Base-by-base conservation (phyloP, 129 eudicot species). In the Dittrichia graveolens region DNA sequence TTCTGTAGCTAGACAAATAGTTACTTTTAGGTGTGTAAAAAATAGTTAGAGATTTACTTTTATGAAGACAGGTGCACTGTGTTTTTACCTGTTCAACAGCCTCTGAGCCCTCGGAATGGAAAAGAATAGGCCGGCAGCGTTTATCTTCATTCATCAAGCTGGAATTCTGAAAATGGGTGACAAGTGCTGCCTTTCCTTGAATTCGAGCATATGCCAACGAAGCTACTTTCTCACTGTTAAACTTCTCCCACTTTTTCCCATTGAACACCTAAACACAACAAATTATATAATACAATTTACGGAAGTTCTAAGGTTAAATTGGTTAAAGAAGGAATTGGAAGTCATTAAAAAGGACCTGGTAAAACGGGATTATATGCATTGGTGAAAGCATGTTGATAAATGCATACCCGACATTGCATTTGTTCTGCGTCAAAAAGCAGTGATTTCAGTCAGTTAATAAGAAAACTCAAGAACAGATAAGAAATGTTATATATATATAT, bases 371-470 rank as follows among this genome's bases (percentile, higher is more conserved):
- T 61, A 93, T 93, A 66, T 85, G 89, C 60, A 78, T 72, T 4
- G 98, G 98, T 44, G 95, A 84, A 71, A 84, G 64, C 98, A 93
- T 93, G 89, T 93, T 93, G 80, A 93, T 93, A 54, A 93, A 93
- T n/a, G 98, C 98, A 79, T 93, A 93, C 46, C 98, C 98, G 43
- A 93, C 96, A 64, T 93, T 93, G 82, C 98, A 93, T 76, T 90
- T 93, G 59, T 93, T 93, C 98, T 93, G 92, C 75, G 76, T 55
- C 16, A 45, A 57, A 68, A 19, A 69, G 42, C 57, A 80, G 43
- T 37, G 14, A 13, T 3, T n/a, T 54, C 34, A 7, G 24, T 64
- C 53, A 75, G 46, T 50, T 64, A 8, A 13, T 13, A 18, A 11
- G 18, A 24, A 54, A 39, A 12, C 55, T 13, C 41, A 10, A n/a